Base-by-base conservation (phyloP, 257 asterid genomes). In the Euphrasia confusa region DNA sequence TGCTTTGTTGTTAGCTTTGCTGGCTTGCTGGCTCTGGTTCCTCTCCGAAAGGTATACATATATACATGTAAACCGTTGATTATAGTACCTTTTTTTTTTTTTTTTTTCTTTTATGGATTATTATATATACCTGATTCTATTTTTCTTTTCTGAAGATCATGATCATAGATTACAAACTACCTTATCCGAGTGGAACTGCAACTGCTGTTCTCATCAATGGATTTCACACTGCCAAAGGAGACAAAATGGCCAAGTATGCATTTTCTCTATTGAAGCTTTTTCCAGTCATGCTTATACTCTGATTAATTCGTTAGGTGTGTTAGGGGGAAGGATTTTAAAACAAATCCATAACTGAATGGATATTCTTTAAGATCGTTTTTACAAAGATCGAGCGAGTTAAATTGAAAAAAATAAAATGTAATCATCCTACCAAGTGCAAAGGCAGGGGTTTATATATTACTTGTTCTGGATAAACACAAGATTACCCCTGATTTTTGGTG, bases 181-280 rank as follows among this genome's bases (percentile, higher is more conserved):
- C 87, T 49, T 84, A 77, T 72, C 93, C 93, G 15, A 84, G 84
- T 76, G 93, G 93, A 50, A 82, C 89, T 62, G 93, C 93, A 24
- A 82, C 93, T 59, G 87, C 89, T 72, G 87, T 80, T 70, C 87
- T 84, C 42, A 84, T 84, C 75, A 80, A 84, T 67, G 93, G 89
- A 71, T 84, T 84, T n/a, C 93, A 84, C 63, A 82, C 87, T 10
- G 17, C 68, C 17, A 84, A 80, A 67, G 93, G 87, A 64, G 75
- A 82, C 70, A 72, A 86, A 70, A 68, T 64, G 78, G 86, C 86
- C 24, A 79, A 79, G 95, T 86, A 78, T 14, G 79, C 64, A 57
- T 24, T 58, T 60, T 10, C 13, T 42, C 4, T 52, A 58, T 21
- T 21, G 17, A 30, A 26, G 26, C n/a, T 60, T 12, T 18, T 27